These are phyloP conservation scores for Sphaerobolus stellatus DNA, from an alignment of 1,284 basidiomycete genomes.

Conservation along the genomic window DNA sequence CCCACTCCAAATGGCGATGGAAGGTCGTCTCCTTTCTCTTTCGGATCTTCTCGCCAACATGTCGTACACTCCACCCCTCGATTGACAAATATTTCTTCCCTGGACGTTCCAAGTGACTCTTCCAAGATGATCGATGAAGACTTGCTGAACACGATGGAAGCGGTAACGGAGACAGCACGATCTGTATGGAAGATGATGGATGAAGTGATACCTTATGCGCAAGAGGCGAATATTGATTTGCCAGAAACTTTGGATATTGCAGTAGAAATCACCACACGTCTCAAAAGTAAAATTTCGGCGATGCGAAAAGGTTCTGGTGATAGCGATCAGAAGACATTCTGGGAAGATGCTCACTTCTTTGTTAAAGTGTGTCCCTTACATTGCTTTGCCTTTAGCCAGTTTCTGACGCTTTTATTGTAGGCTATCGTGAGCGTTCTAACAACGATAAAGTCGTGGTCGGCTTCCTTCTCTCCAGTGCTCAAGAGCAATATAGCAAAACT, in stretches of 20 bases:
- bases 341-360: slow-evolving; percentile 71
- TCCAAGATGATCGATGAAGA: slow-evolving; percentile 66
- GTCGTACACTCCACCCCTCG: slow-evolving; percentile 24
- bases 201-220: slow-evolving; percentile 50
- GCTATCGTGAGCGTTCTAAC: slow-evolving; percentile 10
- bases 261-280: slow-evolving; percentile 52
- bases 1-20: slow-evolving; percentile 43
- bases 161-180: slow-evolving; percentile 68
- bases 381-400: slow-evolving; percentile 1
- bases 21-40: slow-evolving; percentile 33
- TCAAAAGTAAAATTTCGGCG: slow-evolving; percentile 52
- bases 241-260: slow-evolving; percentile 54
- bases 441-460: slow-evolving; percentile 57
- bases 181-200: slow-evolving; percentile 71
- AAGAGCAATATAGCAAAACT: slow-evolving; percentile 68
- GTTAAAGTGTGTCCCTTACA: slow-evolving; percentile 41
- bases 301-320: slow-evolving; percentile 49
- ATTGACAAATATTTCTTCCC: slow-evolving; percentile 29
- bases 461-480: slow-evolving; percentile 54
- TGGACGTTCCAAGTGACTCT: slow-evolving; percentile 48
- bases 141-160: slow-evolving; percentile 64
- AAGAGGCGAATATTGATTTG: slow-evolving; percentile 43
- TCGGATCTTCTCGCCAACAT: slow-evolving; percentile 18
- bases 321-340: slow-evolving; percentile 53
- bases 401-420: neutral